Evolutionary conservation across 192 early-diverging fungal species (phyloP).

Genomic region (Piromyces sp.): DNA sequence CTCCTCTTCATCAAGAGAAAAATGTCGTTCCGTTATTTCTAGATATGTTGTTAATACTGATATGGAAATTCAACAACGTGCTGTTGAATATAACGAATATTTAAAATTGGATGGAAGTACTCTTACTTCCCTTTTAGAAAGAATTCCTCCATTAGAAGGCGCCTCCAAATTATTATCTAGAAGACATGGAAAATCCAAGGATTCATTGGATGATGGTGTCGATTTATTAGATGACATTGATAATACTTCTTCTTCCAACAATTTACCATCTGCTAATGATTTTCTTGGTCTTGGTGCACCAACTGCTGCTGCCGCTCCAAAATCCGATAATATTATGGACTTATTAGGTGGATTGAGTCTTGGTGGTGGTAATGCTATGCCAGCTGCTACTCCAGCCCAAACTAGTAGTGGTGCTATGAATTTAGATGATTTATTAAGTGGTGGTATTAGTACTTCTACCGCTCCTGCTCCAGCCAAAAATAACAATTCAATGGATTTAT

Average conservation of each 20-base stretch:
- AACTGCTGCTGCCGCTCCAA: not conserved
- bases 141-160: conserved; percentile 70
- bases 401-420: not conserved
- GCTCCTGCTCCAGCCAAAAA: conserved; percentile 10
- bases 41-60: conserved; percentile 53
- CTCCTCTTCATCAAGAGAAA: conserved; percentile 7
- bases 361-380: conserved; percentile 2
- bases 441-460: conserved; percentile 11
- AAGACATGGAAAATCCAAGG: not conserved
- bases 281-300: not conserved
- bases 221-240: conserved; percentile 5
- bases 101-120: conserved; percentile 43
- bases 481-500: conserved; percentile 59
- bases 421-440: conserved; percentile 1
- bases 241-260: not conserved
- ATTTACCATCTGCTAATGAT: not conserved
- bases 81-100: conserved; percentile 73
- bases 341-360: conserved; percentile 31
- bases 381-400: not conserved
- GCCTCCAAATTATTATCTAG: conserved; percentile 5
- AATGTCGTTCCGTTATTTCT: conserved; percentile 40
- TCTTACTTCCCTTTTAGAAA: conserved; percentile 66
- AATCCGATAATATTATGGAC: conserved; percentile 31
- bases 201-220: conserved; percentile 18
- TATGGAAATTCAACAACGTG: conserved; percentile 86